These are phyloP conservation scores for Trametes polyzona DNA, from an alignment of 1,284 basidiomycete genomes.

Conservation along the genomic window DNA sequence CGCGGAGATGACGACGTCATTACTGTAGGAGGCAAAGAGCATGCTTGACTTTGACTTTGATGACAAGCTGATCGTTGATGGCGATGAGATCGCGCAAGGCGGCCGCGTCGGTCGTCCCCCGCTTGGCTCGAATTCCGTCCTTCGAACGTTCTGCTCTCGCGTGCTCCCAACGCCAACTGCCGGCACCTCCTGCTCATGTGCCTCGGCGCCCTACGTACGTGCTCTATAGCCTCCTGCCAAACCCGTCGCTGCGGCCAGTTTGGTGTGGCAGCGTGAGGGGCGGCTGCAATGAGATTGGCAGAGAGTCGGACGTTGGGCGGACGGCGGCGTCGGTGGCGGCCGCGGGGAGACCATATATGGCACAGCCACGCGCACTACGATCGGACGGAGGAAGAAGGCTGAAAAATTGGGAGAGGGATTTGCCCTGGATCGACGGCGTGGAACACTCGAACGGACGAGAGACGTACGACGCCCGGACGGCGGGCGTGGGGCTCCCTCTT, in stretches of 20 bases:
- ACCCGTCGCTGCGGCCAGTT: neutral
- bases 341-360: neutral
- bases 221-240: neutral
- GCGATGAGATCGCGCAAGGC: neutral
- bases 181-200: too few species aligned
- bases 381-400: neutral
- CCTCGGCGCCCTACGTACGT: too few species aligned
- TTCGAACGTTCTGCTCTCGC: neutral
- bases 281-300: neutral
- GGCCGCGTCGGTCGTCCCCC: neutral
- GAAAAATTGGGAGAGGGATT: too few species aligned
- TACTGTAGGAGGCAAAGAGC: neutral
- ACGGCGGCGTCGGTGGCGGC: neutral
- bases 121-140: neutral
- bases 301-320: neutral
- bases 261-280: neutral
- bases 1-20: too few species aligned
- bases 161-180: too few species aligned
- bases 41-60: neutral
- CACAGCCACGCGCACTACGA: neutral
- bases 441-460: neutral
- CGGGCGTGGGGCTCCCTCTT: too few species aligned
- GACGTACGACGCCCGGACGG: neutral
- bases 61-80: neutral
- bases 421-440: neutral